A percentile compares a stretch with the other conserved stretches of the same genome.
Conservation (phyloP, 352 stramenopile species). For the Phytophthora boehmeriae region DNA sequence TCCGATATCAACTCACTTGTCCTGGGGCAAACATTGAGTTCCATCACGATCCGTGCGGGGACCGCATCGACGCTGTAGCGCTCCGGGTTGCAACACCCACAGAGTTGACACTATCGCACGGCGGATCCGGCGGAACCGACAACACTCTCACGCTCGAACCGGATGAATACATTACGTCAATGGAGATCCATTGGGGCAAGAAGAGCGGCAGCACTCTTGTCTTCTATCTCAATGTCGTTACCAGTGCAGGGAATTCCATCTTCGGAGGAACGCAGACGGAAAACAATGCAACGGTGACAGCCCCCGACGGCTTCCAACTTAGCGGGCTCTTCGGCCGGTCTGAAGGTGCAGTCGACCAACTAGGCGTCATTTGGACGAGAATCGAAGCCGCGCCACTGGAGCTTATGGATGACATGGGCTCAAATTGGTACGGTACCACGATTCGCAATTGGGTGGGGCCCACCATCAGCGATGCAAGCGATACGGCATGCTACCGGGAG, state of each 20-base stretch:
- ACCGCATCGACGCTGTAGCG: slow-evolving; percentile 13
- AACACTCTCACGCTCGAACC: slow-evolving; percentile 10
- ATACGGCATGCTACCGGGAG: slow-evolving; percentile 23
- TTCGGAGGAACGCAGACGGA: slow-evolving; percentile 9
- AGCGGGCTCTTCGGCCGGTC: slow-evolving; percentile 10
- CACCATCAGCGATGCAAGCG: slow-evolving; percentile 14
- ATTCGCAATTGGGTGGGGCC: slow-evolving; percentile 23
- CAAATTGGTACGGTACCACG: slow-evolving; percentile 11
- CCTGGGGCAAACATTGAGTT: slow-evolving; percentile 10
- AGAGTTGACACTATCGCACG: slow-evolving; percentile 13
- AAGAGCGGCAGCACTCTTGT: slow-evolving; percentile 6
- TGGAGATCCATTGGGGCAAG: slow-evolving; percentile 23
- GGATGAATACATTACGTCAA: slow-evolving; percentile 20
- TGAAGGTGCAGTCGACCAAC: slow-evolving; percentile 6
- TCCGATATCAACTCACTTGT: slow-evolving; percentile 16
- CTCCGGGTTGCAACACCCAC: slow-evolving; percentile 13
- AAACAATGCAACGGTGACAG: slow-evolving; percentile 3
- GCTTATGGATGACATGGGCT: slow-evolving; percentile 12
- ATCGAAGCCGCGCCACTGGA: slow-evolving; percentile 1
- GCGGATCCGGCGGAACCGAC: slow-evolving; percentile 12
- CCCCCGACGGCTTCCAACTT: slow-evolving; percentile 9
- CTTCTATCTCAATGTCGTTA: slow-evolving; percentile 14
- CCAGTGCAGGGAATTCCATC: slow-evolving; percentile 6
- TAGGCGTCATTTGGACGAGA: slow-evolving; percentile 11
- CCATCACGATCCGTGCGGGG: slow-evolving; percentile 17